phyloP scores from a whole-genome alignment of 106 monocot species.

The Alisma plantagoaquatica region DNA sequence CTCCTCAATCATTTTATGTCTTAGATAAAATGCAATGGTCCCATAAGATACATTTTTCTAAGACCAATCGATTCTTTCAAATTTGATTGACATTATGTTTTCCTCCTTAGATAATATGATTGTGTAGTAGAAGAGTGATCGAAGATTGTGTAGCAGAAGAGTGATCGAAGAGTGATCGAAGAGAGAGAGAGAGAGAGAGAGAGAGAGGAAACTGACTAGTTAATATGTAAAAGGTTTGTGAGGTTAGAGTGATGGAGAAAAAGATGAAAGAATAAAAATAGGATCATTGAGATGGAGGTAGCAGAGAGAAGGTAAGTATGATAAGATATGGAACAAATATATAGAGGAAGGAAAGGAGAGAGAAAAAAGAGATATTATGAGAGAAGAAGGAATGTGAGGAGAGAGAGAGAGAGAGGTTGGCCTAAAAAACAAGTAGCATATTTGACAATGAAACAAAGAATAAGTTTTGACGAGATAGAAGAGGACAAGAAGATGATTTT shows the following conservation, averaged over 20 bases:
- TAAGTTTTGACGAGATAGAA: neutral
- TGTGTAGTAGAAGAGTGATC: neutral
- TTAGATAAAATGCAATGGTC: too few relatives aligned
- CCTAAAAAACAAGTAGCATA: neutral
- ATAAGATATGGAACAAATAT: neutral
- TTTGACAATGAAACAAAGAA: neutral
- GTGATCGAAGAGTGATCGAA: neutral
- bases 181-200: slow-evolving; percentile 1
- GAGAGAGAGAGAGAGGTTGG: neutral
- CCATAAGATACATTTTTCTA: too few relatives aligned
- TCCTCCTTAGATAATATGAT: neutral
- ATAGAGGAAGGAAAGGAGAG: neutral
- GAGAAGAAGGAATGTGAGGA: neutral
- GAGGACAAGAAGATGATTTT: neutral
- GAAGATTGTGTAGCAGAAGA: neutral
- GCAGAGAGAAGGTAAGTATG: neutral
- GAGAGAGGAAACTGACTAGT: neutral
- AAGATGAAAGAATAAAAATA: slow-evolving; percentile 4
- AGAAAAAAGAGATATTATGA: neutral
- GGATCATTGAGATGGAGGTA: neutral
- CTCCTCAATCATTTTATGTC: too few relatives aligned
- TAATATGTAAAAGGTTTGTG: neutral
- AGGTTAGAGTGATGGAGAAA: neutral
- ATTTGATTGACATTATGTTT: too few relatives aligned
- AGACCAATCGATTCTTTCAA: too few relatives aligned